phyloP scores from a whole-genome alignment of 306 rosid species.

The Nissolia schottii region DNA sequence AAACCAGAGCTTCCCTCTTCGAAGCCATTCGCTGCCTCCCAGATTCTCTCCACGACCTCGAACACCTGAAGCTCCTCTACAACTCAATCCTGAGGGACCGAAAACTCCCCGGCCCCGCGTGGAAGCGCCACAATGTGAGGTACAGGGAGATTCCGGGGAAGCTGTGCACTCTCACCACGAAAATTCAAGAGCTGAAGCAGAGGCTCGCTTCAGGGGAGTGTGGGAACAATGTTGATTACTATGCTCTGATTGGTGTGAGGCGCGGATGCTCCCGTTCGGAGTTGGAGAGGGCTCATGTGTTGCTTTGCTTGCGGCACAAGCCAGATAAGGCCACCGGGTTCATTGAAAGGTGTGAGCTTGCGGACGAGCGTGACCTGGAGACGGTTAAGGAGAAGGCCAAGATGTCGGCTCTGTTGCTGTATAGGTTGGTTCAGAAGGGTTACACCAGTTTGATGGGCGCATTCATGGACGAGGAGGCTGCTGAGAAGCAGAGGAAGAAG shows the following conservation, averaged over 20 bases:
- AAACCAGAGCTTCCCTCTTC: conserved; percentile 71
- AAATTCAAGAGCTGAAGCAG: conserved; percentile 62
- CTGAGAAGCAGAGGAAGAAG: conserved; percentile 67
- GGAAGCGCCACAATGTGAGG: conserved; percentile 79
- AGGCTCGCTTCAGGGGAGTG: conserved; percentile 72
- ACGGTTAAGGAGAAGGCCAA: conserved; percentile 70
- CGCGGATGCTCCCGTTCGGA: conserved; percentile 91
- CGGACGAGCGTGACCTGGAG: conserved; percentile 66
- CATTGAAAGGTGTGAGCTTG: conserved; percentile 75
- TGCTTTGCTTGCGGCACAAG: conserved; percentile 73
- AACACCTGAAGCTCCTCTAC: conserved; percentile 84
- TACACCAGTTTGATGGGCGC: conserved; percentile 55
- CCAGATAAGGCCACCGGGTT: conserved; percentile 72
- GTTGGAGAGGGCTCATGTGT: conserved; percentile 70
- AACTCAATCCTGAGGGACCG: conserved; percentile 78
- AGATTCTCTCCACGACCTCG: conserved; percentile 81
- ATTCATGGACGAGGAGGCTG: conserved; percentile 69
- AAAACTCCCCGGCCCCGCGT: conserved; percentile 81
- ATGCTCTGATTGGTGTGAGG: conserved; percentile 69
- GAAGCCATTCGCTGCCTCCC: conserved; percentile 83
- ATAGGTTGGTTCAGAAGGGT: conserved; percentile 87
- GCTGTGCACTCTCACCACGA: conserved; percentile 56
- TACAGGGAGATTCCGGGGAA: conserved; percentile 89
- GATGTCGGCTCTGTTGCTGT: conserved; percentile 71
- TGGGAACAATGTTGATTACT: conserved; percentile 68